These are phyloP conservation scores for Alloteropsis semialata DNA, from an alignment of 176 grass and related monocot genomes.

Conservation along the genomic window DNA sequence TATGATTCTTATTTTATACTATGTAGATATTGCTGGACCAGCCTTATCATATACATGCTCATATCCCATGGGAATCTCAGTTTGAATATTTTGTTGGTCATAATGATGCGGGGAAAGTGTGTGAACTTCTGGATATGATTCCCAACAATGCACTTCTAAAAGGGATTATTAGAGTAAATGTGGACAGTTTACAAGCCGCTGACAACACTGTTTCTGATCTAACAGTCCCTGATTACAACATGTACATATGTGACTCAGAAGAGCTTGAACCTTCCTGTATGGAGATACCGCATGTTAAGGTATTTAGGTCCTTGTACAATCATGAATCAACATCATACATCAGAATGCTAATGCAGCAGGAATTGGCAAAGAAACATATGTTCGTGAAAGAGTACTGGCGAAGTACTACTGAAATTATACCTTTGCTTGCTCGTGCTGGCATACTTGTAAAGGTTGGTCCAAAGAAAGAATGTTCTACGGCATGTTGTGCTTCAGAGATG, in stretches of 20 bases:
- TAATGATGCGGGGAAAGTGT: conserved; percentile 45
- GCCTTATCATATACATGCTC: conserved; percentile 44
- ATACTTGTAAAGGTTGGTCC: conserved; percentile 48
- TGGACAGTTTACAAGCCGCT: conserved; percentile 40
- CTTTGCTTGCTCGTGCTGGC: conserved; percentile 70
- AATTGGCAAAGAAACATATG: conserved; percentile 74
- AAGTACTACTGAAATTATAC: conserved; percentile 61
- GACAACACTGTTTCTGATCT: conserved; percentile 6
- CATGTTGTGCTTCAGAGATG: conserved; percentile 47
- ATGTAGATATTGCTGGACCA: conserved; percentile 87
- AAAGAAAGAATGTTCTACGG: conserved; percentile 35
- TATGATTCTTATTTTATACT: conserved; percentile 33
- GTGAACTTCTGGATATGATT: conserved; percentile 64
- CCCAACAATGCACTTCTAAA: conserved; percentile 58
- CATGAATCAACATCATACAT: conserved; percentile 63
- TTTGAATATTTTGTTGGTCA: conserved; percentile 83
- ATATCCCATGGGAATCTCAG: conserved; percentile 82
- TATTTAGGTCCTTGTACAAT: conserved; percentile 53
- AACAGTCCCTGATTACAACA: conserved; percentile 44
- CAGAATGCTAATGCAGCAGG: conserved; percentile 61
- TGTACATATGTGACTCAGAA: conserved; percentile 75
- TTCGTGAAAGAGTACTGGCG: conserved; percentile 89
- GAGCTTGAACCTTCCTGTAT: conserved; percentile 64
- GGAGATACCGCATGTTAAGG: conserved; percentile 72
- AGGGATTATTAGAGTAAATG: conserved; percentile 74